phyloP scores from a whole-genome alignment of 352 stramenopile genomes.

The Plasmopara halstedii region DNA sequence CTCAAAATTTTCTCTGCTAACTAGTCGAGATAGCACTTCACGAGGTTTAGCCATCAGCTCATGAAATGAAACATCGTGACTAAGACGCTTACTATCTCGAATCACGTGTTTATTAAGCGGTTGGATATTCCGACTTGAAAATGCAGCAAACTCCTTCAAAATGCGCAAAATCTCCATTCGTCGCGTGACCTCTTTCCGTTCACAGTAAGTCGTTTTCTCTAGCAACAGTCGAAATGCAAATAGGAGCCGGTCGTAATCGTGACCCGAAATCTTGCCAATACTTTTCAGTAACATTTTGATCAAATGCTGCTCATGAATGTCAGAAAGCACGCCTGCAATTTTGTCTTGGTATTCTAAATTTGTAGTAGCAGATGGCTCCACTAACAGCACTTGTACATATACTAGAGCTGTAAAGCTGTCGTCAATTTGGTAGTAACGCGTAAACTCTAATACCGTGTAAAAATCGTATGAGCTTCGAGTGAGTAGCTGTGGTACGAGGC shows the following conservation, averaged over 20 bases:
- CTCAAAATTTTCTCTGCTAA: constrained; percentile 44
- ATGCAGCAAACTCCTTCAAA: constrained; percentile 29
- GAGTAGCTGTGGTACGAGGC: constrained; percentile 53
- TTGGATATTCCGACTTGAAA: background rate
- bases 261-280: constrained; percentile 38
- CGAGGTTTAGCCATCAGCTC: constrained; percentile 50
- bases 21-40: constrained; percentile 38
- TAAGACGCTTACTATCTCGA: background rate
- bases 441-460: constrained; percentile 76
- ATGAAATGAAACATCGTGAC: constrained; percentile 47
- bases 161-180: constrained; percentile 52
- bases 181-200: constrained; percentile 53
- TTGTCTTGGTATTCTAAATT: constrained; percentile 64
- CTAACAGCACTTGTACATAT: constrained; percentile 59
- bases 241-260: constrained; percentile 59
- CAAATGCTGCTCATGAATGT: constrained; percentile 69
- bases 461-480: constrained; percentile 69
- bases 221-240: constrained; percentile 71
- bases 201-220: constrained; percentile 44
- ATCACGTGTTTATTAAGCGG: background rate
- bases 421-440: constrained; percentile 77
- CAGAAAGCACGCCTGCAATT: constrained; percentile 67
- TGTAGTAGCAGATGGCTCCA: constrained; percentile 14
- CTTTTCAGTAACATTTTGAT: constrained; percentile 47
- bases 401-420: constrained; percentile 62